Evolutionary conservation across 495 filamentous ascomycete species (phyloP).

Genomic region (Lasiosphaeria ovina): DNA sequence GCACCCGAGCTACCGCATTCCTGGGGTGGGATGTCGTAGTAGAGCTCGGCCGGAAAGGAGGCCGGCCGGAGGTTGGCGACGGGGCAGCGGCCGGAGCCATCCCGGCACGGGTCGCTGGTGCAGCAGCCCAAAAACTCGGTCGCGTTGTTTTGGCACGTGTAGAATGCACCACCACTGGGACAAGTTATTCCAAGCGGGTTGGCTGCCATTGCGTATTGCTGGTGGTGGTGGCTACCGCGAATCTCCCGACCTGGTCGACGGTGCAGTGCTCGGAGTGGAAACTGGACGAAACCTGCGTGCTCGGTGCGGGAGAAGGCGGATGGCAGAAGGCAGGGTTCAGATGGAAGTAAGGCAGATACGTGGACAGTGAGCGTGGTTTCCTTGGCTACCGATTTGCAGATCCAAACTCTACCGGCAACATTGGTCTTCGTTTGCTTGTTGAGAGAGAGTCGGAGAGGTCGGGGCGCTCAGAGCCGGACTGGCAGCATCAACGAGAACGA

Average conservation of each 20-base stretch:
- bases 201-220: constrained; percentile 2
- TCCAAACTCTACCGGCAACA: too few relatives aligned
- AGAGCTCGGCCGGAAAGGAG: constrained; percentile 23
- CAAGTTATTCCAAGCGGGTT: constrained; percentile 29
- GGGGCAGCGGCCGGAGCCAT: constrained; percentile 26
- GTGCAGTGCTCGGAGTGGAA: neutral
- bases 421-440: too few relatives aligned
- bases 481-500: too few relatives aligned
- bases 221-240: neutral
- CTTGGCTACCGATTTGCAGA: too few relatives aligned
- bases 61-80: constrained; percentile 18
- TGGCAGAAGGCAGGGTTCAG: too few relatives aligned
- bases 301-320: too few relatives aligned
- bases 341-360: too few relatives aligned
- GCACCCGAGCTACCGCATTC: constrained; percentile 10
- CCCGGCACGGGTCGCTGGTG: constrained; percentile 30
- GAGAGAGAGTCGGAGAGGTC: too few relatives aligned
- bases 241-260: neutral
- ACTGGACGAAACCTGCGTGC: neutral
- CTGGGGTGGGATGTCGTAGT: constrained; percentile 24
- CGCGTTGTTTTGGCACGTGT: constrained; percentile 26
- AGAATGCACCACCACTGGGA: constrained; percentile 27
- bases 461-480: too few relatives aligned
- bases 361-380: too few relatives aligned
- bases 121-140: constrained; percentile 38